Percentiles rank a stretch among this genome's conserved stretches.
Evolutionary conservation across 2,329 filamentous ascomycete genomes (phyloP).

Genomic region (Trichoderma koningiopsis): DNA sequence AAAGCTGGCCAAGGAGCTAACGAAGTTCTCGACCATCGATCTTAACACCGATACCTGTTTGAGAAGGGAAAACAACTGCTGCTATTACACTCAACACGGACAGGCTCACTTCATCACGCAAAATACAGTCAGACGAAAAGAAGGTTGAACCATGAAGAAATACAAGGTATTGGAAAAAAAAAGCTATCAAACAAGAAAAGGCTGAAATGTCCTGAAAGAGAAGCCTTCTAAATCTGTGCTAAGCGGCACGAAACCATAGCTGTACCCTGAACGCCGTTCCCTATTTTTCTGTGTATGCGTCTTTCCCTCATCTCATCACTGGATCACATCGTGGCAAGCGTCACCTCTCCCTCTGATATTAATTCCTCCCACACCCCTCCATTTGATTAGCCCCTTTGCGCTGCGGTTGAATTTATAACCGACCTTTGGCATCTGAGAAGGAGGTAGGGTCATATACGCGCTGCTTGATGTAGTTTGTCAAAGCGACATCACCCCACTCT

Average conservation of each 20-base stretch:
- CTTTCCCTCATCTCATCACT: neutral
- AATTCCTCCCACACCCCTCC: neutral
- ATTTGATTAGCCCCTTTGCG: neutral
- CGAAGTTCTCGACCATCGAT: neutral
- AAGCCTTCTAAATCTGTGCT: neutral
- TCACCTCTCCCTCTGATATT: neutral
- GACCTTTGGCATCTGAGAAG: constrained; percentile 42
- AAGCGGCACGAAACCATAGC: neutral
- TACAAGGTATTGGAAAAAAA: neutral
- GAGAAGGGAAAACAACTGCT: neutral
- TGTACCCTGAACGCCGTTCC: constrained; percentile 16
- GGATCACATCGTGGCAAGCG: constrained; percentile 14
- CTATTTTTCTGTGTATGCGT: constrained; percentile 15
- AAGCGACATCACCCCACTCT: constrained; percentile 67
- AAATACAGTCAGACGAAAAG: neutral
- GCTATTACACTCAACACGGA: neutral
- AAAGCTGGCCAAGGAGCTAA: neutral
- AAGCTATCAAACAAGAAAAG: constrained; percentile 10
- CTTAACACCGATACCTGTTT: neutral
- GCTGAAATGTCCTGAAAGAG: neutral
- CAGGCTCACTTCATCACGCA: neutral
- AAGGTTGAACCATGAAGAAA: neutral
- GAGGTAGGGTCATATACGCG: constrained; percentile 61
- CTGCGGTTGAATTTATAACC: constrained; percentile 33
- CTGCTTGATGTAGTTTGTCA: constrained; percentile 62